Evolutionary conservation across 2,329 filamentous ascomycete species (phyloP).

Genomic region (Stagonosporopsis chrysanthemi): DNA sequence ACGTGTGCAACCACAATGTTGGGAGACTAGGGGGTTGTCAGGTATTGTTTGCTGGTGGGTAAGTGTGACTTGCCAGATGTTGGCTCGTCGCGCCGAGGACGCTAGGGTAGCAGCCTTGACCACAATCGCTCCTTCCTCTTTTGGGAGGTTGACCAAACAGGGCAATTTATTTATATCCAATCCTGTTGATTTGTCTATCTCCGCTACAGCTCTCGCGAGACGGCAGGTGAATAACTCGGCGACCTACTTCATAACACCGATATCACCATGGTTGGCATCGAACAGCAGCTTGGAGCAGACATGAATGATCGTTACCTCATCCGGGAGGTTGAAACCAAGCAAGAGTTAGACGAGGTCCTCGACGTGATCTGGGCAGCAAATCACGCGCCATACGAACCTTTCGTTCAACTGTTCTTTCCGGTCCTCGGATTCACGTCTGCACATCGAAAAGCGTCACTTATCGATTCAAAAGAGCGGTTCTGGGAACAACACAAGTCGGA

Average conservation of each 20-base stretch:
- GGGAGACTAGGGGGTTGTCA: constrained; percentile 23
- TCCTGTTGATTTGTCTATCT: constrained; percentile 33
- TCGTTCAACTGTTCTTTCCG: constrained; percentile 46
- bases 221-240: constrained; percentile 22
- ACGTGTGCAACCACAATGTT: constrained; percentile 32
- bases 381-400: constrained; percentile 46
- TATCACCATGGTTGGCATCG: constrained; percentile 32
- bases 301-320: constrained; percentile 36
- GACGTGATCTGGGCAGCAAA: constrained; percentile 48
- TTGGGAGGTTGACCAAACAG: constrained; percentile 31
- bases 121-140: constrained; percentile 33
- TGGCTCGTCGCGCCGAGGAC: constrained; percentile 30
- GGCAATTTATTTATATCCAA: constrained; percentile 33
- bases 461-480: constrained; percentile 42
- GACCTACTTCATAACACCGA: constrained; percentile 26
- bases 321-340: constrained; percentile 33
- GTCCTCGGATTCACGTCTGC: constrained; percentile 38
- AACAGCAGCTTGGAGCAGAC: constrained; percentile 19
- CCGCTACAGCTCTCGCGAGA: constrained; percentile 32
- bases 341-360: constrained; percentile 43
- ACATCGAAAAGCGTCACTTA: constrained; percentile 36
- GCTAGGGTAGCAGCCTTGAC: constrained; percentile 17
- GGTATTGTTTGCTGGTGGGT: constrained; percentile 17
- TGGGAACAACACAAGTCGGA: constrained; percentile 39
- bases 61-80: constrained; percentile 30